Evolutionary conservation across 192 early-diverging fungal genomes (phyloP).

Genomic region (Coemansia asiatica): DNA sequence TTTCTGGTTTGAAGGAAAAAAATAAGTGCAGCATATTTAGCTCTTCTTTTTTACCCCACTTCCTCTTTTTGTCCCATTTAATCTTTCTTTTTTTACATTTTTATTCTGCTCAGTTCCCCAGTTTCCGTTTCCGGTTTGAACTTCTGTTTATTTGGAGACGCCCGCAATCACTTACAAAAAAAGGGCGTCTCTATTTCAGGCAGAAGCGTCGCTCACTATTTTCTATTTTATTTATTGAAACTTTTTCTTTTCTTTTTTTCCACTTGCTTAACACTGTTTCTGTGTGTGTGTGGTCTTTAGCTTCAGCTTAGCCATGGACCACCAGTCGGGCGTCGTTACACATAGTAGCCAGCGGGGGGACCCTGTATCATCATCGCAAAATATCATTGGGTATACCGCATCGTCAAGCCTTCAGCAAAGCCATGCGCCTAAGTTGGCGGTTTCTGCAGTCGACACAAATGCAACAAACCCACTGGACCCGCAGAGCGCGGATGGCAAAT

Average conservation of each 20-base stretch:
- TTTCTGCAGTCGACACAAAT: neutral
- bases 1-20: neutral
- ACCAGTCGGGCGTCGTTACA: conserved; percentile 16
- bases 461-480: neutral
- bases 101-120: neutral
- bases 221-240: conserved; percentile 11
- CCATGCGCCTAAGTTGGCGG: neutral
- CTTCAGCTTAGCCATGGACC: conserved; percentile 21
- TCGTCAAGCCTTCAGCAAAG: conserved; percentile 9
- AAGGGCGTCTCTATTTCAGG: neutral
- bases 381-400: conserved; percentile 14
- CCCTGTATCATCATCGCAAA: conserved; percentile 14
- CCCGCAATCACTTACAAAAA: neutral
- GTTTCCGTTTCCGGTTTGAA: neutral
- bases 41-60: neutral
- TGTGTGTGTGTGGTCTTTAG: neutral
- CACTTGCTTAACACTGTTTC: neutral
- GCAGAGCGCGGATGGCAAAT: conserved; percentile 13
- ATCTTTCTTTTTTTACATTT: neutral
- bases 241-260: conserved; percentile 4
- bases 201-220: neutral
- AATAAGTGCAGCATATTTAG: neutral
- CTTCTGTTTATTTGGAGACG: conserved; percentile 1
- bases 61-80: neutral
- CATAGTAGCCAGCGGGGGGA: conserved; percentile 26